Percentiles rank a stretch among this genome's conserved stretches.
These are phyloP conservation scores for Arabidopsis suecica DNA, from an alignment of 345 rosid genomes.

Conservation along the genomic window DNA sequence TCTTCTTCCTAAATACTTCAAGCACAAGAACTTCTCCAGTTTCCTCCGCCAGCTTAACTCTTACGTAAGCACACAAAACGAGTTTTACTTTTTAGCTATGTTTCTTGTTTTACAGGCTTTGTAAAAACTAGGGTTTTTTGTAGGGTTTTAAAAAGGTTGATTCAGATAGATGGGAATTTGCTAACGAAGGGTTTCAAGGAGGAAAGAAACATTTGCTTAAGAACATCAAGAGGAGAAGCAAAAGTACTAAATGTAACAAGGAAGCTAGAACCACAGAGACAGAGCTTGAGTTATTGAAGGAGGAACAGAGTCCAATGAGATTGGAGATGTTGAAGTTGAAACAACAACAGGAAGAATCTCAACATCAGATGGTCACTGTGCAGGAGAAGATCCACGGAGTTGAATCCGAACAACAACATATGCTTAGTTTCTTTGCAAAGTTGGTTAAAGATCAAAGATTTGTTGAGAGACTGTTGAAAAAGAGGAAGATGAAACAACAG, in stretches of 20 bases:
- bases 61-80: conserved; percentile 49
- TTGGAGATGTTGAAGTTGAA: conserved; percentile 58
- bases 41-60: conserved; percentile 77
- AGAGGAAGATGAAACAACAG: conserved; percentile 11
- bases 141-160: conserved; percentile 87
- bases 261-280: neutral
- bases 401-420: conserved; percentile 66
- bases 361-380: conserved; percentile 51
- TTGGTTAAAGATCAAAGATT: conserved; percentile 53
- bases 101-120: neutral
- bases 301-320: conserved; percentile 56
- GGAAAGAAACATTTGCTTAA: conserved; percentile 76
- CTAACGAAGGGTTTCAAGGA: conserved; percentile 75
- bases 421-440: conserved; percentile 67
- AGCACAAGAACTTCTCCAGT: conserved; percentile 79
- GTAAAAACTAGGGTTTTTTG: neutral
- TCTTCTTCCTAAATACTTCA: conserved; percentile 69
- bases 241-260: conserved; percentile 50
- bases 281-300: conserved; percentile 52
- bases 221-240: conserved; percentile 69
- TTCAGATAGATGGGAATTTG: conserved; percentile 84
- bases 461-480: conserved; percentile 49
- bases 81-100: neutral
- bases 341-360: conserved; percentile 66
- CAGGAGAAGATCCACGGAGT: conserved; percentile 54